Evolutionary conservation across 306 rosid genomes (phyloP), one percentile per base, ranked within the genome.

Genomic region (Casuarina equisetifolia): DNA sequence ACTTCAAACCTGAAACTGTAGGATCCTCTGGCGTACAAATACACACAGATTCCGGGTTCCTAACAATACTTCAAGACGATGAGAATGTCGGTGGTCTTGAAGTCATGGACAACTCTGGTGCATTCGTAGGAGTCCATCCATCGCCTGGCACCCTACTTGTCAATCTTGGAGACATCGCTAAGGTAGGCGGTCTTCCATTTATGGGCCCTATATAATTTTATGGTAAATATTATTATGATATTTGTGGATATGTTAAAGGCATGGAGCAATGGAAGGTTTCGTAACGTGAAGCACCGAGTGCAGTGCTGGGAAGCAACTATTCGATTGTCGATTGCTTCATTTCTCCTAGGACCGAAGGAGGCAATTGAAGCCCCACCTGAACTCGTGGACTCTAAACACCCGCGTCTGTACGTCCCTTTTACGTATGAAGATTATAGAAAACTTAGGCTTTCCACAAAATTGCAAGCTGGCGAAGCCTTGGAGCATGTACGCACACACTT

Each of bases 181-280:
- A 59, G 81, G 94, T 88, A 79, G 54, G 78, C 10, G 57, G 32
- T 38, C 9, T 3, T 42, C 16, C 63, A 20, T 39, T 36, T 17
- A 10, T 11, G 39, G 12, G 9, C 13, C 10, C 17, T 63, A 25
- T 63, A 2, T 40, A 15, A 2, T 55, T 55, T 57, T 19, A 57
- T 57, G 32, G 32, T 19, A 20, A 57, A 57, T 64, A 12, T 58
- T 17, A n/a, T 11, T 44, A n/a, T 8, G 4, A 52, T 20, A 32
- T 43, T 20, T 32, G 45, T 52, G 52, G 6, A 35, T 49, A 20
- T 32, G 12, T 8, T 50, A 0, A 43, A 80, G 89, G 79, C 50
- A 38, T 88, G 97, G 94, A 89, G 94, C 87, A 91, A 89, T 50
- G 92, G 92, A 62, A 89, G 88, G 71, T 76, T 88, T 74, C 55